Evolutionary conservation across 306 rosid genomes (phyloP).

Genomic region (Lathyrus aphaca): DNA sequence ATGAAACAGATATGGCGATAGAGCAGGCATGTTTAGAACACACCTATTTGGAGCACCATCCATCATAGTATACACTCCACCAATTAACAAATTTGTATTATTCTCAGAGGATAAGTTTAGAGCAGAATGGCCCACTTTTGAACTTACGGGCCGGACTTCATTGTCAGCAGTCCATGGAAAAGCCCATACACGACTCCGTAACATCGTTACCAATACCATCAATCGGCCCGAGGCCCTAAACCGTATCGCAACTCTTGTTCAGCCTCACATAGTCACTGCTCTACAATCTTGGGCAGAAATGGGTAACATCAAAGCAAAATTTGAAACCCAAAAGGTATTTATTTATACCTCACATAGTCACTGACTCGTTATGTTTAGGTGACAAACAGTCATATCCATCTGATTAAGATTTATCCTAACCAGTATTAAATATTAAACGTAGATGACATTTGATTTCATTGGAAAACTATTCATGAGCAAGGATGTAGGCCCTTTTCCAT

Average conservation of each 20-base stretch:
- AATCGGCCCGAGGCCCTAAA: conserved; percentile 9
- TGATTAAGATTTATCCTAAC: no score
- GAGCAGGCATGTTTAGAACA: conserved; percentile 21
- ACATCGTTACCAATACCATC: conserved; percentile 1
- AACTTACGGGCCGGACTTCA: conserved; percentile 12
- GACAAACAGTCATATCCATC: no score
- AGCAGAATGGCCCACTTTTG: not conserved
- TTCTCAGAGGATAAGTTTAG: not conserved
- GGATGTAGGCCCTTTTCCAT: conserved; percentile 18
- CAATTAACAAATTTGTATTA: not conserved
- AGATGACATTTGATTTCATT: conserved; percentile 35
- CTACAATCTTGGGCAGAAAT: conserved; percentile 16
- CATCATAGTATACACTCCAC: conserved; percentile 13
- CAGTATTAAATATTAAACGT: not conserved
- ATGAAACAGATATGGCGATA: conserved; percentile 32
- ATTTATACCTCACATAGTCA: no score
- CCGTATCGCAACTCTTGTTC: conserved; percentile 1
- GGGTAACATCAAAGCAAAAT: not conserved
- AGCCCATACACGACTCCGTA: conserved; percentile 2
- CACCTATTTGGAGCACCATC: conserved; percentile 31
- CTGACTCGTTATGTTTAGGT: no score
- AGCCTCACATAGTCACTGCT: not conserved
- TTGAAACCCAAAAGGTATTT: conserved; percentile 26
- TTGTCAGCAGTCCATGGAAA: not conserved
- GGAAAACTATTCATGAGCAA: conserved; percentile 24